A percentile compares a stretch with the other conserved stretches of the same genome.
These are phyloP conservation scores for Phytophthora ohioensis DNA, from an alignment of 352 stramenopile genomes.

Conservation along the genomic window DNA sequence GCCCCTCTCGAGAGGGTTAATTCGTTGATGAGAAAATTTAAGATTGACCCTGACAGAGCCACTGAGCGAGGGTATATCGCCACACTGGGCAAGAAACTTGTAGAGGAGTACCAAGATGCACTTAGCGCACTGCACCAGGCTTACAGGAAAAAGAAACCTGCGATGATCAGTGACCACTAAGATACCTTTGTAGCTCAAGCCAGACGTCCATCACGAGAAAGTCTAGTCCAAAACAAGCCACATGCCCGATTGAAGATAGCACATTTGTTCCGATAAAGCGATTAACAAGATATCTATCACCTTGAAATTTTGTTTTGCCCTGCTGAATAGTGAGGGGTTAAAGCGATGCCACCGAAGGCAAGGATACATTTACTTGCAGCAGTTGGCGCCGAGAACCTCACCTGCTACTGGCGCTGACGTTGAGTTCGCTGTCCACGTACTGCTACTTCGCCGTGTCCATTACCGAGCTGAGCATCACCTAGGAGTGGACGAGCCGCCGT, in stretches of 20 bases:
- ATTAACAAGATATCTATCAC: neutral
- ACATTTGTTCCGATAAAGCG: neutral
- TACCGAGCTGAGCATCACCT: constrained; percentile 86
- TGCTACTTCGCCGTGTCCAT: constrained; percentile 83
- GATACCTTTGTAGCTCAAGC: no score
- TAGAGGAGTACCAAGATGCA: neutral
- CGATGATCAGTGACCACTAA: no score
- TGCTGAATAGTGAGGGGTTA: no score
- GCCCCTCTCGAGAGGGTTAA: neutral
- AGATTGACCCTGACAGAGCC: neutral
- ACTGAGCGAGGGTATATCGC: no score
- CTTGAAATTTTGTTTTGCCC: no score
- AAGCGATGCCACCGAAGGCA: no score
- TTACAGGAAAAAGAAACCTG: neutral
- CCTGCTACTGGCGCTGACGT: constrained; percentile 59
- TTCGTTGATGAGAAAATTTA: neutral
- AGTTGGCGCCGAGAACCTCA: constrained; percentile 22
- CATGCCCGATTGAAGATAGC: neutral
- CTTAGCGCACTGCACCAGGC: neutral
- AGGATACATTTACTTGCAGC: neutral
- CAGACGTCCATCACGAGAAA: neutral
- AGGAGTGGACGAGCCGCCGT: constrained; percentile 72
- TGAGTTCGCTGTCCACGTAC: constrained; percentile 70
- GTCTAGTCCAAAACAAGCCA: neutral
- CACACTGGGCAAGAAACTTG: no score